Evolutionary conservation across 2,329 filamentous ascomycete genomes (phyloP), one percentile per base, ranked within the genome.

Genomic region (Cercospora nicotianae): DNA sequence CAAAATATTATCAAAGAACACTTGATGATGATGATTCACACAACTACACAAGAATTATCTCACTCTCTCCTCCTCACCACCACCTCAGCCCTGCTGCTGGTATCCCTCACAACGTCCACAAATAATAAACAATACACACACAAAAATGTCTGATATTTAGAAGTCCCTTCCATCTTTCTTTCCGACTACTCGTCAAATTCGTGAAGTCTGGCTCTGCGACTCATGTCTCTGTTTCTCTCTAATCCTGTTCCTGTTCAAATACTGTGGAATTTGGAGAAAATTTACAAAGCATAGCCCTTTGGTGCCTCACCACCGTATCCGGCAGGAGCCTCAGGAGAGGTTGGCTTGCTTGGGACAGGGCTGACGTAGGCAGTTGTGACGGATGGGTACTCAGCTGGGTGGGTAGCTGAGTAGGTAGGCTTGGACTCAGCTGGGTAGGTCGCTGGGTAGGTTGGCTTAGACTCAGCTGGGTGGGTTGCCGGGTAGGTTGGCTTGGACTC

Each of bases 351-450:
- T 18, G 61, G 62, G 3, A 58, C 33, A 28, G 69, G 67, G 13
- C 64, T 68, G 16, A 70, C 71, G 57, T 70, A 71, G 36, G 63
- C 67, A 26, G 66, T 66, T 39, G 60, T 60, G 28, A 55, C 55
- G 2, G 61, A 18, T 12, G 61, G 61, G 26, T 63, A 28, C 48
- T 51, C 31, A n/a, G 33, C 33, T 6, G 53, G 53, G 23, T n/a
- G 20, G 33, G 66, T 64, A 7, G 64, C 33, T 16, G 33, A 13
- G 33, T 36, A 36, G 5, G 33, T 36, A 5, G 33, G 13, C 33
- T 36, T 36, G 1, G 36, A 36, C 33, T 36, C 33, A 57, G 26
- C 31, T 18, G 48, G 33, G 6, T 23, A 62, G 23, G 30, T 18
- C 33, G 39, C n/a, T 16, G 42, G 42, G 60, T 63, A 63, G 9